Base-by-base conservation (phyloP, 1,139 yeast genomes). In the Zygoascus meyerae region DNA sequence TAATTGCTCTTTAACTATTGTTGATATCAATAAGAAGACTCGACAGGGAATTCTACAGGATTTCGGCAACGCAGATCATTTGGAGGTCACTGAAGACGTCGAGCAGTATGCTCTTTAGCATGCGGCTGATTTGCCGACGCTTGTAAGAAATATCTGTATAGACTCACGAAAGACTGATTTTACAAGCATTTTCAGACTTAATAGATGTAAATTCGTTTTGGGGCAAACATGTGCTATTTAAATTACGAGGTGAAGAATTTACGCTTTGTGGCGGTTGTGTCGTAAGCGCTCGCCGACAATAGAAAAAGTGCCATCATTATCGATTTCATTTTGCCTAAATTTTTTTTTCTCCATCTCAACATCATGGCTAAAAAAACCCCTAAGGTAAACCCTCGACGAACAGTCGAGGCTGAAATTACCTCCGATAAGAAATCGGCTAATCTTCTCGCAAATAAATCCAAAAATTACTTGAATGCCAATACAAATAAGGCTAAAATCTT, bases 1-100 rank as follows among this genome's bases (percentile, higher is more conserved):
- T 62, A 86, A 86, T 63, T 84, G 94, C 1, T 81, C 90, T 1
- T 74, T 85, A 8, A 78, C 89, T 0, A 71, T 80, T 5, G 68
- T 86, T 2, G 89, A 83, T 6, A 46, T 58, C 12, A 53, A 54
- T 32, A 41, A 48, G 16, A 14, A 37, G 15, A 45, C 52, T 14
- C 42, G 40, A 12, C 18, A 40, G 7, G 61, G 61, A 14, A 44
- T 48, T 14, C 47, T 60, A 21, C 52, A 51, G 32, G 44, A 40
- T 7, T 59, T 56, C 47, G 62, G 62, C 4, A 61, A 58, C 34
- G 54, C 58, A 15, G 21, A 46, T 2, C 63, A 60, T 46, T 42
- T 59, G 26, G 37, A 45, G 3, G 36, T 33, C 7, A 32, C 40
- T 21, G 44, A 48, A 8, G 37, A 21, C 15, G 59, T 51, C 11